phyloP scores from a whole-genome alignment of 2,329 filamentous ascomycete species.

The Fusarium hainanense region DNA sequence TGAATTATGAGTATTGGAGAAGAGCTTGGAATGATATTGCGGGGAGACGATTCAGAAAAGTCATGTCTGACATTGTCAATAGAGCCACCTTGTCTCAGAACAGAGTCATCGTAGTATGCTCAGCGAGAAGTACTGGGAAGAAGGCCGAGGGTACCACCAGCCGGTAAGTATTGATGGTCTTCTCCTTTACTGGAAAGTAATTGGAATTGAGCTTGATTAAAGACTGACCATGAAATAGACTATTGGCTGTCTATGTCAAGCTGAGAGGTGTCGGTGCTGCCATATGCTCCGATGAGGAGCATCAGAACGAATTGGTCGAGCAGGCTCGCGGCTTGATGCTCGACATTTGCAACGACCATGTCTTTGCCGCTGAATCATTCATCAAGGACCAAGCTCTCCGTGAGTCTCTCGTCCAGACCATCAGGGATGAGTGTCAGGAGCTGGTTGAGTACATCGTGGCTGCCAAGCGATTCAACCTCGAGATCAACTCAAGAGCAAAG shows the following conservation, averaged over 20 bases:
- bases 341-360: constrained; percentile 85
- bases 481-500: constrained; percentile 82
- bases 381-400: constrained; percentile 68
- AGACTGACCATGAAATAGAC: constrained; percentile 48
- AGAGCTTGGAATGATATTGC: neutral
- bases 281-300: constrained; percentile 63
- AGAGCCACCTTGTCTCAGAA: constrained; percentile 69
- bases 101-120: constrained; percentile 92
- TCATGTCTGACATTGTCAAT: constrained; percentile 33
- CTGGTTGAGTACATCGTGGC: constrained; percentile 78
- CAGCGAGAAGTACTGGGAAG: constrained; percentile 91
- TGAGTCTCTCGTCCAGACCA: constrained; percentile 70
- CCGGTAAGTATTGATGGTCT: constrained; percentile 68
- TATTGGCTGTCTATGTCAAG: constrained; percentile 70
- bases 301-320: constrained; percentile 63
- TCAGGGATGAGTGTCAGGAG: constrained; percentile 82
- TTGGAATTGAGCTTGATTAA: neutral
- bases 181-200: neutral
- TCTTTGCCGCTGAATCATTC: constrained; percentile 74
- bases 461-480: constrained; percentile 73
- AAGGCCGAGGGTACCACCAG: constrained; percentile 97
- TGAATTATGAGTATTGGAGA: neutral
- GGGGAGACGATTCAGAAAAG: constrained; percentile 18
- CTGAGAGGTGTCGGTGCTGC: constrained; percentile 65
- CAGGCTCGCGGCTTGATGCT: constrained; percentile 80